Percentiles rank a stretch among this genome's conserved stretches.
Conservation (phyloP, 768 basidiomycete genomes). For the Phaffia australis region DNA sequence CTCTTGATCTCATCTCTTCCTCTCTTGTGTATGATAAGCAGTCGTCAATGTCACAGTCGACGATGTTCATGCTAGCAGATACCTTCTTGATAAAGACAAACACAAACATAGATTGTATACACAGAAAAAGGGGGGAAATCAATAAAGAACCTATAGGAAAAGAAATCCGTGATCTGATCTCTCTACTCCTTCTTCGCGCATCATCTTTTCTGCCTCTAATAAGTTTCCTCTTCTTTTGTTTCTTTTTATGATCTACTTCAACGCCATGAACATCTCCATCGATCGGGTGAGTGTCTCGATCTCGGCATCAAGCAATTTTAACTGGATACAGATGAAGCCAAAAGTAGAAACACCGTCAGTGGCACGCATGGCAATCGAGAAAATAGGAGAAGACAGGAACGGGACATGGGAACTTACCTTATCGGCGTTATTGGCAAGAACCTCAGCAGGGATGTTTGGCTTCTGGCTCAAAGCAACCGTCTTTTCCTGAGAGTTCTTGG, state of each 20-base stretch:
- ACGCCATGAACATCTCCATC: slow-evolving; percentile 54
- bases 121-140: too few species aligned
- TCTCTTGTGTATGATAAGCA: too few species aligned
- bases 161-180: too few species aligned
- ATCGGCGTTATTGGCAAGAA: slow-evolving; percentile 62
- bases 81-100: too few species aligned
- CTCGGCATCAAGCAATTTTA: slow-evolving; percentile 68
- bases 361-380: slow-evolving; percentile 7
- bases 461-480: slow-evolving; percentile 50
- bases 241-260: slow-evolving; percentile 15
- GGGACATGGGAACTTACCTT: slow-evolving; percentile 49
- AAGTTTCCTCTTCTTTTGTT: not conserved
- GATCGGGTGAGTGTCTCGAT: slow-evolving; percentile 59
- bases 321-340: slow-evolving; percentile 42
- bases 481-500: slow-evolving; percentile 60
- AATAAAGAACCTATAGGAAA: too few species aligned
- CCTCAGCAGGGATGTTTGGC: slow-evolving; percentile 66
- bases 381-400: not conserved
- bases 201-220: too few species aligned
- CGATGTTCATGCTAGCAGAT: too few species aligned
- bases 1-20: too few species aligned
- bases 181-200: too few species aligned
- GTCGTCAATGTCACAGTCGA: too few species aligned
- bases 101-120: too few species aligned
- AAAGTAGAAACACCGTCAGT: slow-evolving; percentile 6